phyloP scores from a whole-genome alignment of 202 grass and related monocot species.

The Setaria italica region DNA sequence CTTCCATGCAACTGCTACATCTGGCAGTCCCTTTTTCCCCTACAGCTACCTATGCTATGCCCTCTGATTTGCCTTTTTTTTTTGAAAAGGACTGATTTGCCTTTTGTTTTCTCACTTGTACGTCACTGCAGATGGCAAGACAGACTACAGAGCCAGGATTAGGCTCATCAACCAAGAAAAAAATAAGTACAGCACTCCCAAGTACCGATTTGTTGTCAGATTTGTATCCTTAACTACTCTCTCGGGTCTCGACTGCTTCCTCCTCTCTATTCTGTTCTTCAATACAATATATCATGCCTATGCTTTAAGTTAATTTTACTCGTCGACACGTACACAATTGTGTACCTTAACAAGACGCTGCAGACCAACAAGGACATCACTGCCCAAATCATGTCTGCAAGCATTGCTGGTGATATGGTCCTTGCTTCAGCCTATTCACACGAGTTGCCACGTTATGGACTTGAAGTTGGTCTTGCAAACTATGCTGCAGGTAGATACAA shows the following conservation, averaged over 20 bases:
- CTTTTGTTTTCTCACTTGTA: background rate
- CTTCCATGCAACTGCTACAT: background rate
- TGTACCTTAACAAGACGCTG: conserved; percentile 38
- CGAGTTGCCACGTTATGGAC: conserved; percentile 69
- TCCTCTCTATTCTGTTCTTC: background rate
- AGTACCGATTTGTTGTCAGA: conserved; percentile 73
- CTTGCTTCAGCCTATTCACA: conserved; percentile 71
- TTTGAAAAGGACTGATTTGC: background rate
- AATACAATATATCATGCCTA: background rate
- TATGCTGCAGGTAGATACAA: conserved; percentile 61
- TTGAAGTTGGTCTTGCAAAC: conserved; percentile 79
- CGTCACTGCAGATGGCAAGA: conserved; percentile 57
- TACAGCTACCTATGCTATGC: background rate
- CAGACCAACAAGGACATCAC: conserved; percentile 77
- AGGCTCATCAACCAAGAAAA: conserved; percentile 80
- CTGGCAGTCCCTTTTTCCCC: too few relatives aligned
- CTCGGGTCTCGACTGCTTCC: too few relatives aligned
- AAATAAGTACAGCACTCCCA: conserved; percentile 79
- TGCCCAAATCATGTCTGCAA: conserved; percentile 66
- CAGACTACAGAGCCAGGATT: conserved; percentile 73
- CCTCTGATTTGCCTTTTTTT: background rate
- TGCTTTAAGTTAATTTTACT: background rate
- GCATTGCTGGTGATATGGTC: conserved; percentile 64
- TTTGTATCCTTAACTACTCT: conserved; percentile 56
- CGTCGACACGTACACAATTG: background rate